Conservation (phyloP, 129 eudicot genomes). For the Pseudognaphalium luteoalbum region DNA sequence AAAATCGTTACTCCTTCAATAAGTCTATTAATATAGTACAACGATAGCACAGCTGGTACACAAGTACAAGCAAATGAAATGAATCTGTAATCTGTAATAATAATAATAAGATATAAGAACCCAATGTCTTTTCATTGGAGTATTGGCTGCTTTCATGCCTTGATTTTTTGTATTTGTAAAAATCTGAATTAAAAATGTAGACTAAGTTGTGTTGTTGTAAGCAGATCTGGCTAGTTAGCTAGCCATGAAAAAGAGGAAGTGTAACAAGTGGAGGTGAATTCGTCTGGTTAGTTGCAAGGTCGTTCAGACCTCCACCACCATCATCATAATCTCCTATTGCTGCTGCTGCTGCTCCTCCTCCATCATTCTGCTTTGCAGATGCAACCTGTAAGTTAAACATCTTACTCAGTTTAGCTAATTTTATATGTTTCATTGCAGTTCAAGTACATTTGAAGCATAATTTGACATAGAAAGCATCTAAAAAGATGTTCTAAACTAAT, state of each 20-base stretch:
- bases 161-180: not conserved
- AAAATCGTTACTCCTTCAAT: no score
- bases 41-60: not conserved
- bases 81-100: not conserved
- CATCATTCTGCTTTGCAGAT: conserved; percentile 9
- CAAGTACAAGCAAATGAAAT: not conserved
- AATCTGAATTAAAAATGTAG: not conserved
- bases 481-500: not conserved
- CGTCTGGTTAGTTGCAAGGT: conserved; percentile 35
- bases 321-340: not conserved
- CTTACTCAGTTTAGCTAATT: not conserved
- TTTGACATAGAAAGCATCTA: not conserved
- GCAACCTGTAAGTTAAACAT: conserved; percentile 25
- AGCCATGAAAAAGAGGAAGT: conserved; percentile 18
- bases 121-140: not conserved
- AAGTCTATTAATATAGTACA: not conserved
- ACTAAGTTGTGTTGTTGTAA: not conserved
- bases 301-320: conserved; percentile 25
- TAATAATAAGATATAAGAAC: not conserved
- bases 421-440: not conserved
- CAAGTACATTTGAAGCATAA: not conserved
- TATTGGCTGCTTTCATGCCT: not conserved
- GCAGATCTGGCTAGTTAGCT: conserved; percentile 20
- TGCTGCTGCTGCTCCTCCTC: not conserved
- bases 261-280: conserved; percentile 26